Evolutionary conservation across 345 rosid species (phyloP).

Genomic region (Rhizophora apiculata): DNA sequence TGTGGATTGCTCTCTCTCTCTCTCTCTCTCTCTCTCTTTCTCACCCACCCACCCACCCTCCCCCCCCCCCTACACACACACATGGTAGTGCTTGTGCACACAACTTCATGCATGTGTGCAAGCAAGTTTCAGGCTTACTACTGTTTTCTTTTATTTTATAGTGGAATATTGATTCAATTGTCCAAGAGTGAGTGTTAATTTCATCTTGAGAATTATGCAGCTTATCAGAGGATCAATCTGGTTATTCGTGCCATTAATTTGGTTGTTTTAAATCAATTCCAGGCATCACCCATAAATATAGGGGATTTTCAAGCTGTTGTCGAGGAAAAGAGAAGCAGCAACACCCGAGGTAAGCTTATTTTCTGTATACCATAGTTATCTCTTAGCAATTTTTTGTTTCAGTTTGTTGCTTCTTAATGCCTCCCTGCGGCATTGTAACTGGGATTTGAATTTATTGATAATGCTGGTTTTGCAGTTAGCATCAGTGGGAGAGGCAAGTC

Average conservation of each 20-base stretch:
- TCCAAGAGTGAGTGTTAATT: background rate
- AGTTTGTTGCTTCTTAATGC: background rate
- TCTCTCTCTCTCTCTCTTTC: too few relatives aligned
- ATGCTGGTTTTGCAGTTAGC: slow-evolving; percentile 11
- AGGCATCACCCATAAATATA: slow-evolving; percentile 72
- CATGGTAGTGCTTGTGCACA: too few relatives aligned
- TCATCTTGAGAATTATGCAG: background rate
- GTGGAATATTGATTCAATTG: background rate
- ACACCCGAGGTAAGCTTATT: slow-evolving; percentile 48
- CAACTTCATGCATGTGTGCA: background rate
- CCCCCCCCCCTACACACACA: too few relatives aligned
- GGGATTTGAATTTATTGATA: too few relatives aligned
- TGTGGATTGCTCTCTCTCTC: too few relatives aligned
- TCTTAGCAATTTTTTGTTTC: background rate
- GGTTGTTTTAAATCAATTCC: slow-evolving; percentile 16
- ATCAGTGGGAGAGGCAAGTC: slow-evolving; percentile 50
- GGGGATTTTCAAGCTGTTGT: slow-evolving; percentile 57
- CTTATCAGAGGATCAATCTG: background rate
- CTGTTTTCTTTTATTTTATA: background rate
- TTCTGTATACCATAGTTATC: background rate
- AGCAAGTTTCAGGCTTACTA: background rate
- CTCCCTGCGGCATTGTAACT: too few relatives aligned
- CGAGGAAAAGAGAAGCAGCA: slow-evolving; percentile 69
- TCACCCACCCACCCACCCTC: too few relatives aligned
- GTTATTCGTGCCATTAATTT: background rate